Evolutionary conservation across 306 rosid species (phyloP).

Genomic region (Sicyos edulis): DNA sequence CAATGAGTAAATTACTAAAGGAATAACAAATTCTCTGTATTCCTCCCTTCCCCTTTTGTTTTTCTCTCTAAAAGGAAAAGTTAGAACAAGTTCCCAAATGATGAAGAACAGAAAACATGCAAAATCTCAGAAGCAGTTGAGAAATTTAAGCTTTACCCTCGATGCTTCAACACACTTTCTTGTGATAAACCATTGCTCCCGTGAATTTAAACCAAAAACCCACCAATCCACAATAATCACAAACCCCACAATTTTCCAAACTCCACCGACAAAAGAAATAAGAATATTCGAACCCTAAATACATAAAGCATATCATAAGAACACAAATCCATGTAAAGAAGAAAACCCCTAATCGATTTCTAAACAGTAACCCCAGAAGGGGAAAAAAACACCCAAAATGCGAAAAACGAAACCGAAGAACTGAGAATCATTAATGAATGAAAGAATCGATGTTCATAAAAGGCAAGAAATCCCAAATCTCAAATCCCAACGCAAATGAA

Average conservation of each 20-base stretch:
- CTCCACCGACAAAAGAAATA: conserved; percentile 1
- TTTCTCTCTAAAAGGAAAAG: conserved; percentile 20
- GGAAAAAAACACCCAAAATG: background rate
- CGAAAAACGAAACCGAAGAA: conserved; percentile 14
- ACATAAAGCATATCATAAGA: conserved; percentile 4
- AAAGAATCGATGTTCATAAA: conserved; percentile 18
- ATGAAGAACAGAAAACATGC: conserved; percentile 16
- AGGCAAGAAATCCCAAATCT: conserved; percentile 11
- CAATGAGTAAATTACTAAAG: conserved; percentile 26
- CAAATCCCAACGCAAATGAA: conserved; percentile 22
- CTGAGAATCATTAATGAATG: conserved; percentile 19
- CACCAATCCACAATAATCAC: conserved; percentile 32
- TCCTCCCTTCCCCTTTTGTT: conserved; percentile 3
- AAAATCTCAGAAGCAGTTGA: conserved; percentile 30
- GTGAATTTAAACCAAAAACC: conserved; percentile 40
- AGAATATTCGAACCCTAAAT: conserved; percentile 5
- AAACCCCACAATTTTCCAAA: conserved; percentile 1
- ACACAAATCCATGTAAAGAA: conserved; percentile 17
- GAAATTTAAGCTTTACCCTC: conserved; percentile 28
- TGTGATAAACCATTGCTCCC: conserved; percentile 39
- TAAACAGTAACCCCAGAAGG: conserved; percentile 7
- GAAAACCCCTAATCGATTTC: background rate
- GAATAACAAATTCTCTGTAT: conserved; percentile 24
- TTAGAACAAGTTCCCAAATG: conserved; percentile 16
- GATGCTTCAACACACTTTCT: conserved; percentile 22